Conservation (phyloP, 2,329 filamentous ascomycete species). For the Botrytis squamosa region DNA sequence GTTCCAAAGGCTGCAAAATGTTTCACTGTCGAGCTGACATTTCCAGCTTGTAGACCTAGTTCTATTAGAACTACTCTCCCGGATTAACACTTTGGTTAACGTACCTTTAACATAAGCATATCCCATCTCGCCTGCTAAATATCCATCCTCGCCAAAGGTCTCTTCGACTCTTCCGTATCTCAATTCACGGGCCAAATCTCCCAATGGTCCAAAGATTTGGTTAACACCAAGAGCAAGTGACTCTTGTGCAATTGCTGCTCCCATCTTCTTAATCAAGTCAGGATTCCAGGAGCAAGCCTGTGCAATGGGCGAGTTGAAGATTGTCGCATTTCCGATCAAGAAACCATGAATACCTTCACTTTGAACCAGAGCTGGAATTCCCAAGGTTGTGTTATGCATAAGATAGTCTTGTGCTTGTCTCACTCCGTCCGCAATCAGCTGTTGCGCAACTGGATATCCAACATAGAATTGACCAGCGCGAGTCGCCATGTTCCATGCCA, state of each 20-base stretch:
- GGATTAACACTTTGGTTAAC: slow-evolving; percentile 41
- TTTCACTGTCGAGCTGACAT: slow-evolving; percentile 71
- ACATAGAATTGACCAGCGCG: slow-evolving; percentile 65
- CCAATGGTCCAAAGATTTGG: slow-evolving; percentile 70
- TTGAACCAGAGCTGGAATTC: slow-evolving; percentile 72
- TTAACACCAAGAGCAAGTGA: slow-evolving; percentile 67
- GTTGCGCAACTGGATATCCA: slow-evolving; percentile 63
- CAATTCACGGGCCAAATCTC: slow-evolving; percentile 68
- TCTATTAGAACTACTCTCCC: slow-evolving; percentile 40
- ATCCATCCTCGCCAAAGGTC: slow-evolving; percentile 68
- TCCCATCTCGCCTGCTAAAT: slow-evolving; percentile 65
- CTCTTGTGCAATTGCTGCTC: slow-evolving; percentile 62
- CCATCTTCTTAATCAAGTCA: slow-evolving; percentile 64
- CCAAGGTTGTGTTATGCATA: slow-evolving; percentile 62
- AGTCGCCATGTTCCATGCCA: slow-evolving; percentile 60
- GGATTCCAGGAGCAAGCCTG: slow-evolving; percentile 71
- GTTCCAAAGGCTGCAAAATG: slow-evolving; percentile 69
- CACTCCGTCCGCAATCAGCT: slow-evolving; percentile 61
- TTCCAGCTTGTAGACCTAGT: slow-evolving; percentile 59
- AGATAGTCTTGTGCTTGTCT: slow-evolving; percentile 68
- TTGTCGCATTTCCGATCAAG: slow-evolving; percentile 69
- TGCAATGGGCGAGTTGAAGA: slow-evolving; percentile 75
- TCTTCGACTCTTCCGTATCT: slow-evolving; percentile 74
- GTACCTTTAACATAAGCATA: slow-evolving; percentile 60
- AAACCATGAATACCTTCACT: slow-evolving; percentile 75